Conservation (phyloP, 1,284 basidiomycete genomes). For the Takashimella tepidaria region DNA sequence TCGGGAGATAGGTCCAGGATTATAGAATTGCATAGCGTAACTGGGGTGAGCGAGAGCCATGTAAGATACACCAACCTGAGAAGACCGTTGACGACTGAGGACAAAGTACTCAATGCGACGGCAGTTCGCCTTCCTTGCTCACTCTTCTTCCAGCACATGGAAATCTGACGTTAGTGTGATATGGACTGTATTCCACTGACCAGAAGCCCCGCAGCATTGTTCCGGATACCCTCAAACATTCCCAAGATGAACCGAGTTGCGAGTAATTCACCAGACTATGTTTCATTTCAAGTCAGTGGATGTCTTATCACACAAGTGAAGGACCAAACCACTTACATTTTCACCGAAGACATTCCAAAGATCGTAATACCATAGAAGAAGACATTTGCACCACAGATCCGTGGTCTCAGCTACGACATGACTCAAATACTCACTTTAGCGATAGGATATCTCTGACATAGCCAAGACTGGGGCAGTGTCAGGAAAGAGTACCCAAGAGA, state of each 20-base stretch:
- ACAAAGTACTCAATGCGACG: conserved; percentile 23
- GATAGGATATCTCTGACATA: conserved; percentile 15
- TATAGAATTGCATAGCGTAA: conserved; percentile 14
- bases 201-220: conserved; percentile 3
- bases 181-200: background rate
- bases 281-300: conserved; percentile 4
- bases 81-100: conserved; percentile 25
- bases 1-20: conserved; percentile 7
- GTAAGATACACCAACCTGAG: conserved; percentile 7
- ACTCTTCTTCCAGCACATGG: conserved; percentile 23
- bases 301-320: background rate
- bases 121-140: conserved; percentile 20
- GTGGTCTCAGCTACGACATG: too few species aligned
- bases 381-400: conserved; percentile 13
- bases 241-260: conserved; percentile 21
- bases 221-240: conserved; percentile 11
- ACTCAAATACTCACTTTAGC: too few species aligned
- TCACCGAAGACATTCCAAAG: conserved; percentile 9
- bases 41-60: background rate
- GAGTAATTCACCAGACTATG: conserved; percentile 13
- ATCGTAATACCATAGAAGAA: conserved; percentile 14
- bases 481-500: conserved; percentile 19
- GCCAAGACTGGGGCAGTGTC: conserved; percentile 18
- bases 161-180: conserved; percentile 9
- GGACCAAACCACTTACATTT: background rate